These are phyloP conservation scores for Diatrype stigma DNA, from an alignment of 2,329 filamentous ascomycete species.

Conservation along the genomic window DNA sequence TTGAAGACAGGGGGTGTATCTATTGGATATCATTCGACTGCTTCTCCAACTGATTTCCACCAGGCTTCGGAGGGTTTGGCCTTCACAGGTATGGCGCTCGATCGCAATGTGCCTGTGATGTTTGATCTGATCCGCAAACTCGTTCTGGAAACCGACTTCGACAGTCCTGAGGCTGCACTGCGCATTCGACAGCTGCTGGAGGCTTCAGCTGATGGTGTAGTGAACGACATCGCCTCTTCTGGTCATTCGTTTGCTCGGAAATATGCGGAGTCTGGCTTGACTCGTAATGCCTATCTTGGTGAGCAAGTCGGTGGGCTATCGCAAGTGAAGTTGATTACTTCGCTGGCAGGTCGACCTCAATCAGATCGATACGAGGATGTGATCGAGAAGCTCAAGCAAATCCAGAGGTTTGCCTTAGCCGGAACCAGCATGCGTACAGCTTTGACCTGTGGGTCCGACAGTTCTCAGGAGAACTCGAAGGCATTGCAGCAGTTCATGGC, in stretches of 20 bases:
- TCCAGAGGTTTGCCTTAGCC: conserved; percentile 73
- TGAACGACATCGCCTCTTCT: conserved; percentile 86
- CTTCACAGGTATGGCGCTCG: conserved; percentile 81
- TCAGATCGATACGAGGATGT: conserved; percentile 69
- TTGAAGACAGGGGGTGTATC: conserved; percentile 90
- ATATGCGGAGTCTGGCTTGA: conserved; percentile 77
- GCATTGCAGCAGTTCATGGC: conserved; percentile 69
- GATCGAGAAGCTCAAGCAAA: conserved; percentile 77
- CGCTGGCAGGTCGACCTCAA: conserved; percentile 68
- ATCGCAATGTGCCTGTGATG: conserved; percentile 88
- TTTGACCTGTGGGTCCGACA: conserved; percentile 79
- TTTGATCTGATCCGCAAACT: conserved; percentile 78
- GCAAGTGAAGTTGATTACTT: conserved; percentile 80
- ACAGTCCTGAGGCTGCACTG: conserved; percentile 72
- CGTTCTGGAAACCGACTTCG: conserved; percentile 85
- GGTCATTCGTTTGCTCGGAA: conserved; percentile 84
- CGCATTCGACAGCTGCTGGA: conserved; percentile 86
- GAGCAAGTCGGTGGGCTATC: conserved; percentile 90
- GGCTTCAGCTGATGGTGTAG: conserved; percentile 79
- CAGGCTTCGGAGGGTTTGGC: conserved; percentile 75
- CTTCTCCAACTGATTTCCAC: conserved; percentile 68
- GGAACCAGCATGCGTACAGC: conserved; percentile 70
- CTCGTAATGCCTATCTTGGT: conserved; percentile 63
- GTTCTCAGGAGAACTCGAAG: conserved; percentile 63
- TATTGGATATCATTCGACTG: conserved; percentile 76